Conservation (phyloP, 208 protist genomes). For the Balamuthia mandrillaris region DNA sequence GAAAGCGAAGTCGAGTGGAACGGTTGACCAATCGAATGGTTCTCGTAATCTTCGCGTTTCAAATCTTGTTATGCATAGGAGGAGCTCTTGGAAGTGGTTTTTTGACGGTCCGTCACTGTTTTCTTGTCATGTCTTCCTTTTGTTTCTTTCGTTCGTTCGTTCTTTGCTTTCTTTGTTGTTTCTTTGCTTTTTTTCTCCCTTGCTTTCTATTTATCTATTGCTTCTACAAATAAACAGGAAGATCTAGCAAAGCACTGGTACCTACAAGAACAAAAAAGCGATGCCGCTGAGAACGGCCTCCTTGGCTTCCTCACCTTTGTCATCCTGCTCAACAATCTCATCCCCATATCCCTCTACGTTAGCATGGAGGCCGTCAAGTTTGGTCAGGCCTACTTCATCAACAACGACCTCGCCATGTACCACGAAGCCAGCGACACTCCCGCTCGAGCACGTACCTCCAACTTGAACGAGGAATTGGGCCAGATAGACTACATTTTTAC, state of each 20-base stretch:
- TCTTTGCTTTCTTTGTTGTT: too few species aligned
- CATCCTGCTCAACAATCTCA: constrained; percentile 66
- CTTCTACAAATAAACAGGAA: background rate
- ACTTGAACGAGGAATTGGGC: constrained; percentile 78
- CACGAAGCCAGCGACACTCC: constrained; percentile 59
- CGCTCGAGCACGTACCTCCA: constrained; percentile 70
- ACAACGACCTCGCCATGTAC: constrained; percentile 58
- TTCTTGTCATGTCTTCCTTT: background rate
- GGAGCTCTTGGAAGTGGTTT: too few species aligned
- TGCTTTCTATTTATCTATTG: too few species aligned
- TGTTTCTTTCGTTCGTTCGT: background rate
- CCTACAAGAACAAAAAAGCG: background rate
- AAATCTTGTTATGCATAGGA: constrained; percentile 54
- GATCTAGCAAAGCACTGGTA: background rate
- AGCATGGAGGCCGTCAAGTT: constrained; percentile 72
- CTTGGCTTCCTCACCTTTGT: constrained; percentile 59
- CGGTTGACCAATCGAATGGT: constrained; percentile 58
- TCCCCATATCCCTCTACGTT: constrained; percentile 77
- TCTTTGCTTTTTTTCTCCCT: too few species aligned
- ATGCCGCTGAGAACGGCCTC: background rate
- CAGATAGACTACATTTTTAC: constrained; percentile 81
- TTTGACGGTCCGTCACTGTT: too few species aligned
- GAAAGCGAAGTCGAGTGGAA: constrained; percentile 61
- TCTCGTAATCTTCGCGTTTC: constrained; percentile 53
- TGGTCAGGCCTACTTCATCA: constrained; percentile 45